Conservation (phyloP, 2,329 filamentous ascomycete species). For the Aspergillus pseudoglaucus region DNA sequence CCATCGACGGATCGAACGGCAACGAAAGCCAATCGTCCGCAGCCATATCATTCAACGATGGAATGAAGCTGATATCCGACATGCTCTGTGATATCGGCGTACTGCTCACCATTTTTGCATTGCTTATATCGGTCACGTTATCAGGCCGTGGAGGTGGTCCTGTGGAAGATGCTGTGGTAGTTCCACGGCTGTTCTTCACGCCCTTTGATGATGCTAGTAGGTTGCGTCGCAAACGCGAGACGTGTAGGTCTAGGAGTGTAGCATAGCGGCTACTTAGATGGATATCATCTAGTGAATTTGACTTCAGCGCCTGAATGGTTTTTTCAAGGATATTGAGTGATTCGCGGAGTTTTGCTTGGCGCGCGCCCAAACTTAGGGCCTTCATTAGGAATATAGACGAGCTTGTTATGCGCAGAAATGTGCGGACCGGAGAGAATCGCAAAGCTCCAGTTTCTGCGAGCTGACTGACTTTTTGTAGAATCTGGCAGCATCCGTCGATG, state of each 20-base stretch:
- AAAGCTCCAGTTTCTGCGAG: conserved; percentile 42
- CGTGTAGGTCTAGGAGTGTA: conserved; percentile 42
- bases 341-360: conserved; percentile 44
- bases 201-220: conserved; percentile 29
- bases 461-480: conserved; percentile 45
- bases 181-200: conserved; percentile 19
- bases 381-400: conserved; percentile 51
- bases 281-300: conserved; percentile 47
- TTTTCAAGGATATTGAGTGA: conserved; percentile 44
- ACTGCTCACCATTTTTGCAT: conserved; percentile 12
- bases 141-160: conserved; percentile 22
- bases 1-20: conserved; percentile 40
- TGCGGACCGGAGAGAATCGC: conserved; percentile 48
- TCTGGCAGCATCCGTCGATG: conserved; percentile 48
- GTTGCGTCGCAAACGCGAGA: conserved; percentile 35
- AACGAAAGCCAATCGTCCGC: conserved; percentile 38
- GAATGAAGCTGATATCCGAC: conserved; percentile 22
- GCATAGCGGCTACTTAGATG: conserved; percentile 48
- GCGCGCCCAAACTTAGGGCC: conserved; percentile 44
- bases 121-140: conserved; percentile 7
- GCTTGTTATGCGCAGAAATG: conserved; percentile 49
- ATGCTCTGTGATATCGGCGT: conserved; percentile 18
- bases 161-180: conserved; percentile 24
- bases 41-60: conserved; percentile 23
- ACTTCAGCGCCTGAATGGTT: conserved; percentile 43